These are phyloP conservation scores for Diospyros lotus DNA, from an alignment of 148 eudicot species.

Conservation along the genomic window DNA sequence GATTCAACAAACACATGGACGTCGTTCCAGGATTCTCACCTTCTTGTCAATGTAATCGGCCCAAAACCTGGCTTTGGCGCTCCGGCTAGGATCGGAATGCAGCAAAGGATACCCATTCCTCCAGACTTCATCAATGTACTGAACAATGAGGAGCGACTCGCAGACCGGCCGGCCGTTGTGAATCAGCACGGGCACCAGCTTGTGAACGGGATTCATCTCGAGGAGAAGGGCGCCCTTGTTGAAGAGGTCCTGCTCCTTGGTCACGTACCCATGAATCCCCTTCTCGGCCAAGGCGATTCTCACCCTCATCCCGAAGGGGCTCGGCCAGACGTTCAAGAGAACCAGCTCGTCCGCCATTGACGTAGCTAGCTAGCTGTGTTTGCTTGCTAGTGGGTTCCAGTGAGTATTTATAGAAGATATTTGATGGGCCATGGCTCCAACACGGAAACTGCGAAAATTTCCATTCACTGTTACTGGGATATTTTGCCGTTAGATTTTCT, in stretches of 20 bases:
- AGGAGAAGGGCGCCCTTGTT: constrained; percentile 21
- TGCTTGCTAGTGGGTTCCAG: too few species aligned
- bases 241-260: constrained; percentile 16
- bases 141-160: constrained; percentile 13
- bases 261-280: constrained; percentile 14
- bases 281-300: constrained; percentile 28
- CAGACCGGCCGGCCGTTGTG: constrained; percentile 16
- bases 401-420: too few species aligned
- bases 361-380: too few species aligned
- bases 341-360: too few species aligned
- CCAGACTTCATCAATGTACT: constrained; percentile 30
- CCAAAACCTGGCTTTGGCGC: constrained; percentile 13
- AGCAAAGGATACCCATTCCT: constrained; percentile 4
- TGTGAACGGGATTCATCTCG: constrained; percentile 25
- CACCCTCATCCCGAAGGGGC: constrained; percentile 24
- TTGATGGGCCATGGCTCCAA: too few species aligned
- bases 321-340: constrained; percentile 16
- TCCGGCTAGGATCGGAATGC: constrained; percentile 20
- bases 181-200: constrained; percentile 24
- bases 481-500: too few species aligned
- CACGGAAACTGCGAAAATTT: too few species aligned
- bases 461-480: too few species aligned
- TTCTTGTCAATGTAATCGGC: constrained; percentile 14
- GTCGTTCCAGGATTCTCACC: constrained; percentile 1
- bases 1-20: too few species aligned